phyloP scores from a whole-genome alignment of 176 grass and related monocot species.

The Avena sativa region DNA sequence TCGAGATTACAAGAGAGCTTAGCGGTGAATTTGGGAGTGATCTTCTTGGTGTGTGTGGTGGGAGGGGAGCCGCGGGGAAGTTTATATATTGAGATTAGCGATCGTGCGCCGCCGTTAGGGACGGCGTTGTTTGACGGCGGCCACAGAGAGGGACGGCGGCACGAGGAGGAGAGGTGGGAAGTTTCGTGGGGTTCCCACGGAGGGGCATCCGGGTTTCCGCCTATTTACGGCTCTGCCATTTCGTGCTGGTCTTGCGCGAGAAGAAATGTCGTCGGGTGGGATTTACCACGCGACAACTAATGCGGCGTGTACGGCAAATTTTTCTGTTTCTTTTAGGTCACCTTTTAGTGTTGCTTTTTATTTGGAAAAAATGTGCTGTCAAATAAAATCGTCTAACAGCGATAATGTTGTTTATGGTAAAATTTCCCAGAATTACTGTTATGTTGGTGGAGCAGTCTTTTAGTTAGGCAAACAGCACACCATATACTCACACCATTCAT shows the following conservation, averaged over 20 bases:
- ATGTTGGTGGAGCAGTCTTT: too few relatives aligned
- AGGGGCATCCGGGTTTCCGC: slow-evolving; percentile 20
- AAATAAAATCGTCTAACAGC: too few relatives aligned
- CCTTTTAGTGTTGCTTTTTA: too few relatives aligned
- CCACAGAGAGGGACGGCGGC: slow-evolving; percentile 25
- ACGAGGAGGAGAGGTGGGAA: slow-evolving; percentile 28
- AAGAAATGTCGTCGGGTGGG: slow-evolving; percentile 39
- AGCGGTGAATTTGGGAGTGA: neutral
- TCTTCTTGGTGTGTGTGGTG: slow-evolving; percentile 34
- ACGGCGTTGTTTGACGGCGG: slow-evolving; percentile 44
- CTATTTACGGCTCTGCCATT: slow-evolving; percentile 47
- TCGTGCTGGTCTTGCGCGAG: neutral
- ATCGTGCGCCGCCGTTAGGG: slow-evolving; percentile 46
- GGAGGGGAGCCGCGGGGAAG: neutral
- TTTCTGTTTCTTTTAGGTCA: neutral
- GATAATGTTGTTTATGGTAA: too few relatives aligned
- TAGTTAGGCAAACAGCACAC: too few relatives aligned
- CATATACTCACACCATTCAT: too few relatives aligned
- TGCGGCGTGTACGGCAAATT: neutral
- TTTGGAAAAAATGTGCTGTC: too few relatives aligned
- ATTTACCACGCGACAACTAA: neutral
- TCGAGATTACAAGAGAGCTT: neutral
- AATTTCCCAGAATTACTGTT: too few relatives aligned
- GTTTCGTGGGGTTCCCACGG: slow-evolving; percentile 21
- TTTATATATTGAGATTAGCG: slow-evolving; percentile 45